Base-by-base conservation (phyloP, 176 grass and related monocot genomes). In the Ensete ventricosum region DNA sequence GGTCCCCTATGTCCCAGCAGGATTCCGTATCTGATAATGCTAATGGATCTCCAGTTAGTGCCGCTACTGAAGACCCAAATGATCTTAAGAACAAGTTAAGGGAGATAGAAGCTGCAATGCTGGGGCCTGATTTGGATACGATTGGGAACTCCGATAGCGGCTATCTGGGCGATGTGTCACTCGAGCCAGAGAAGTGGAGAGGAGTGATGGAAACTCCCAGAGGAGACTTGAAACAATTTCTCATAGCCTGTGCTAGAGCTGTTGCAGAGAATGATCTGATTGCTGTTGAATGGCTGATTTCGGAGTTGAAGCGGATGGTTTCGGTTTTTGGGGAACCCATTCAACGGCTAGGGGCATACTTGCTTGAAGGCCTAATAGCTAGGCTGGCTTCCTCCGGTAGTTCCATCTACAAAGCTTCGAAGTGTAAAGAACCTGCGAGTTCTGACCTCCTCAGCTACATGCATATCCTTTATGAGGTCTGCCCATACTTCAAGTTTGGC, bases 391-490 rank as follows among this genome's bases (percentile, higher is more conserved):
- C 74, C n/a, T 77, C 74, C 1, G 74, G 74, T 2, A 77, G 74
- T 64, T 20, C 74, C 55, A 77, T 77, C 74, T 77, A 77, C 34
- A 77, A 77, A 52, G 74, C 74, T 52, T 25, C 53, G 43, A 64
- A 77, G 48, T 77, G 74, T 29, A 77, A 77, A 17, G 27, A 77
- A 64, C 74, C 74, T 24, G 59, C 20, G 8, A 53, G 74, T 52
- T 50, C 59, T 26, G 74, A 77, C 48, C 74, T 77, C 11, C 74
- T 77, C 20, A 52, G 59, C 59, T 77, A 77, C 74, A 77, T 77
- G 74, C 74, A 77, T 20, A 77, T 77, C 12, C 74, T 77, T 3
- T 77, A 77, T 52, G 74, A 77, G 48, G 59, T 64, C 20, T 77
- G 74, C 48, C 74, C 74, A 11, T 77, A 77, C 26, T 77, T 64